Evolutionary conservation across 192 early-diverging fungal genomes (phyloP).

Genomic region (Backusella australiensis): DNA sequence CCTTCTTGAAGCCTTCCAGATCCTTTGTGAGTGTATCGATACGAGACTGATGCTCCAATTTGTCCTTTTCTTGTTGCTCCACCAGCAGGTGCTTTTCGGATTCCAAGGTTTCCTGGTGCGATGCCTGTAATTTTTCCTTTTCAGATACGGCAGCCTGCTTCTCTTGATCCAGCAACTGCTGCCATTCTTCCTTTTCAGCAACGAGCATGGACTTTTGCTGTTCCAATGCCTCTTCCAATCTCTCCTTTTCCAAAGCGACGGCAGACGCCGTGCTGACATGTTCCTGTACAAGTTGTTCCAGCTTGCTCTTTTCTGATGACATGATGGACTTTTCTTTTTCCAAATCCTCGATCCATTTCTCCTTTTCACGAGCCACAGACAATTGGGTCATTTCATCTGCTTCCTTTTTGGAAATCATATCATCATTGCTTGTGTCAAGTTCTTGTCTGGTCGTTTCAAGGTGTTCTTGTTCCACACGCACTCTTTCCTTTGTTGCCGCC

Average conservation of each 20-base stretch:
- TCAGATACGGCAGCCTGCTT: background rate
- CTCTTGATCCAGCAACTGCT: background rate
- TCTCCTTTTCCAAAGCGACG: background rate
- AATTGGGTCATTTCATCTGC: background rate
- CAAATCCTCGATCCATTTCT: background rate
- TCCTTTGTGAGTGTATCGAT: background rate
- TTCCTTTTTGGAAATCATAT: background rate
- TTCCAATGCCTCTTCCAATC: background rate
- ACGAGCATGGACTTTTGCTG: background rate
- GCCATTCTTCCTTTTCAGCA: background rate
- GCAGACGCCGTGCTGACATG: background rate
- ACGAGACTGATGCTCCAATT: background rate
- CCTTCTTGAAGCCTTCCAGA: background rate
- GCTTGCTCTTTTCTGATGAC: background rate
- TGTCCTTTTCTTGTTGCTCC: background rate
- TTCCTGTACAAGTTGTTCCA: background rate
- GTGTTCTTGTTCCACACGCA: background rate
- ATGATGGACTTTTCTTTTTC: background rate
- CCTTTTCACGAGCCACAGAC: background rate
- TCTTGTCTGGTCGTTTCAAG: background rate
- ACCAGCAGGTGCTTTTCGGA: background rate
- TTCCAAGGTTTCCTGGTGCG: conserved; percentile 1
- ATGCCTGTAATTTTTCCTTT: background rate
- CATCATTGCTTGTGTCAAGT: background rate
- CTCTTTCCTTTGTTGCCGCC: background rate